Base-by-base conservation (phyloP, 2,329 filamentous ascomycete genomes). In the Paecilomyces dactylethromorphus region DNA sequence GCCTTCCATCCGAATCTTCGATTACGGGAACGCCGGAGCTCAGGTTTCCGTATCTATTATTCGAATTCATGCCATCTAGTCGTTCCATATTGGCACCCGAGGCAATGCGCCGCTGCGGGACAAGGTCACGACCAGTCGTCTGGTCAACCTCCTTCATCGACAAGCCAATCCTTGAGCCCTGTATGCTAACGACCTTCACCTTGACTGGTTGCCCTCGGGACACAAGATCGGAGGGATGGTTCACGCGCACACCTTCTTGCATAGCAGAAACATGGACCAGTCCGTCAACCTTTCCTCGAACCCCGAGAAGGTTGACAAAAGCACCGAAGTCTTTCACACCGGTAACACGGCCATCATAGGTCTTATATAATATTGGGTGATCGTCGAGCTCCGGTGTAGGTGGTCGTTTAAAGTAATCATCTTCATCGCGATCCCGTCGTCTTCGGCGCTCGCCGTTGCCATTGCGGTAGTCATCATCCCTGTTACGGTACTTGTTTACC, bases 101-200 rank as follows among this genome's bases (percentile, higher is more conserved):
- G 31, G 89, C 87, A 68, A 97, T 84, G 53, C 89, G 83, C 59
- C 84, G 84, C 63, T 92, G 87, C 0, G 92, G 91, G 31, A 88
- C 85, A 45, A 96, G 78, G 69, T 99, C 94, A 69, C 86, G 84
- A 5, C 94, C 94, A 2, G 90, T 92, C 31, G 85, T 83, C 72
- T 99, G 94, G 66, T 99, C 93, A 15, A 97, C 92, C 62, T 97
- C 93, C 70, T 96, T 96, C 92, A 99, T 97, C 0, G 92, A 96
- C 5, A 99, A 78, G 0, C 92, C 92, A 67, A 97, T 87, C 29
- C 90, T 84, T 56, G 81, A 85, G 3, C 89, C 88, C 69, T 97
- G 90, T 56, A 96, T 87, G 69, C 90, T 96, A 68, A 89, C 81
- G 24, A 99, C 88, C 73, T 99, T 99, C 66, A 97, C 91, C 73